phyloP scores from a whole-genome alignment of 129 eudicot genomes.

The Helichrysum umbraculigerum region DNA sequence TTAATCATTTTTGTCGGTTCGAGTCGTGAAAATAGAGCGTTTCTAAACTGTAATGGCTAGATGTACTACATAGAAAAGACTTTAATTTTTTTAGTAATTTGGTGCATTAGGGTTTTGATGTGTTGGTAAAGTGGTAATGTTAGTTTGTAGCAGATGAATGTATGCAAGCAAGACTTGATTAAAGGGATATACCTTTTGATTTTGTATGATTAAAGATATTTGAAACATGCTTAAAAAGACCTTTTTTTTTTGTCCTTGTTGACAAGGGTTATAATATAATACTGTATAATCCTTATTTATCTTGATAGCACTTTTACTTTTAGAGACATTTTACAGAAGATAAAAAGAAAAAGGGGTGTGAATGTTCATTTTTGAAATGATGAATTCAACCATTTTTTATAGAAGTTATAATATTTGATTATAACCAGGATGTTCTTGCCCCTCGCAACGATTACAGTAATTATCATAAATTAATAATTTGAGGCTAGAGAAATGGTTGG shows the following conservation, averaged over 20 bases:
- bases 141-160: neutral
- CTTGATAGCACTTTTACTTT: neutral
- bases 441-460: no score
- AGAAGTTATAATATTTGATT: no score
- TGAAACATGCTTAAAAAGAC: neutral
- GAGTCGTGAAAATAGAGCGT: neutral
- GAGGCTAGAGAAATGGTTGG: no score
- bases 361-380: neutral
- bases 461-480: no score
- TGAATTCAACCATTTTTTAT: no score
- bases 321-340: neutral
- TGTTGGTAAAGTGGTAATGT: neutral
- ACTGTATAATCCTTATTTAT: no score
- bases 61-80: neutral
- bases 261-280: neutral
- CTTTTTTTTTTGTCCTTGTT: neutral
- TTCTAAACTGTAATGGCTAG: neutral
- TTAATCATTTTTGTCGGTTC: slow-evolving; percentile 28
- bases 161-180: neutral
- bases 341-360: neutral
- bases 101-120: neutral
- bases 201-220: neutral
- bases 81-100: neutral
- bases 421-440: no score
- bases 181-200: neutral